phyloP scores from a whole-genome alignment of 108 stramenopile species.

The Aurantiochytrium sp. region DNA sequence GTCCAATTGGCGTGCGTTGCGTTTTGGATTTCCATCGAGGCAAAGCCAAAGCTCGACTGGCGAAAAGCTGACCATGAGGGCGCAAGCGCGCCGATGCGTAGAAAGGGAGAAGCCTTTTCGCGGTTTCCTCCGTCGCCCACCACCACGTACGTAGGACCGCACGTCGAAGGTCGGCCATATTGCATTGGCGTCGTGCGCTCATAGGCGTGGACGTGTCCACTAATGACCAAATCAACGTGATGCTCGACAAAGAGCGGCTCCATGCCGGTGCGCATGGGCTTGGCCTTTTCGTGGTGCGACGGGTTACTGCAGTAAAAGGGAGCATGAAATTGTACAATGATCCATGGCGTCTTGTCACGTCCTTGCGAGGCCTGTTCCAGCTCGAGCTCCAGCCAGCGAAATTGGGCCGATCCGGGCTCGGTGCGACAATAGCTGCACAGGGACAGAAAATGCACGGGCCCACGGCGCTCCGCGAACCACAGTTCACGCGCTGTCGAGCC shows the following conservation, averaged over 20 bases:
- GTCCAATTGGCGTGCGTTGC: constrained; percentile 60
- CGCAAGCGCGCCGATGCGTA: constrained; percentile 37
- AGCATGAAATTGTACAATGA: constrained; percentile 38
- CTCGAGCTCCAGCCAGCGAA: constrained; percentile 58
- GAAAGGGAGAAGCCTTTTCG: constrained; percentile 37
- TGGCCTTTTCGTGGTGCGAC: constrained; percentile 36
- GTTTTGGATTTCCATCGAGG: constrained; percentile 60
- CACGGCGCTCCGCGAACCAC: not conserved
- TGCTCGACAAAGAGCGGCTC: constrained; percentile 31
- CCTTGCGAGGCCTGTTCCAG: constrained; percentile 39
- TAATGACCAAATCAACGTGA: constrained; percentile 30
- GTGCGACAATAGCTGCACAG: constrained; percentile 12
- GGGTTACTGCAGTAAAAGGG: constrained; percentile 46
- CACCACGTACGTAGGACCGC: constrained; percentile 56
- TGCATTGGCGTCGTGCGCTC: constrained; percentile 42
- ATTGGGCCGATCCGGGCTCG: constrained; percentile 45
- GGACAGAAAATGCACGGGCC: not conserved
- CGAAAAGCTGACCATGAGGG: constrained; percentile 64
- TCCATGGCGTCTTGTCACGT: constrained; percentile 38
- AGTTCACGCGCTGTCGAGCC: constrained; percentile 10
- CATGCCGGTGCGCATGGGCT: constrained; percentile 28
- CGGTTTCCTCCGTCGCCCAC: constrained; percentile 85
- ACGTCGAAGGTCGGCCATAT: not conserved
- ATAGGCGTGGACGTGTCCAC: constrained; percentile 53
- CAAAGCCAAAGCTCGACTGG: constrained; percentile 76